These are phyloP conservation scores for Yarrowia divulgata DNA, from an alignment of 805 yeast species.

Conservation along the genomic window DNA sequence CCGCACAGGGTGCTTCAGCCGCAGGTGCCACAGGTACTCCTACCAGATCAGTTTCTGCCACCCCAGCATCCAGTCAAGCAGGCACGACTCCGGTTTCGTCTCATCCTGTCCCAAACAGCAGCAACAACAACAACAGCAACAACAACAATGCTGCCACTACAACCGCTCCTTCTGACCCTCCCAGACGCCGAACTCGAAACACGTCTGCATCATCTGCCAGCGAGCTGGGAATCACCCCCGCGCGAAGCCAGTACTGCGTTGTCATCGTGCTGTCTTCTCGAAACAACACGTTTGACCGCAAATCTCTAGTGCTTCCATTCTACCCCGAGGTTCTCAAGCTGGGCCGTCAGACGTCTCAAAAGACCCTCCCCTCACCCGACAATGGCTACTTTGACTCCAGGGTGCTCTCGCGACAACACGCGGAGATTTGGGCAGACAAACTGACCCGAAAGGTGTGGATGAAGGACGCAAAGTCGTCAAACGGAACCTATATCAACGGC, in stretches of 20 bases:
- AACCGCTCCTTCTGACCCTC: conserved; percentile 2
- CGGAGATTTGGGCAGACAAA: conserved; percentile 80
- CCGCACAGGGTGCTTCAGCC: too few relatives aligned
- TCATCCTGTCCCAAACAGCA: neutral
- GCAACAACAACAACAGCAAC: neutral
- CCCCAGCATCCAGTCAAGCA: neutral
- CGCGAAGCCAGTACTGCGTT: conserved; percentile 51
- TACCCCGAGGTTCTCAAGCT: conserved; percentile 83
- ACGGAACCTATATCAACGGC: conserved; percentile 92
- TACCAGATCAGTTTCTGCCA: conserved; percentile 1
- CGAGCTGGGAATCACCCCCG: conserved; percentile 34
- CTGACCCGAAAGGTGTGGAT: conserved; percentile 70
- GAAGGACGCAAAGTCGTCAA: conserved; percentile 86
- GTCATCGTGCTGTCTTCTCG: conserved; percentile 75
- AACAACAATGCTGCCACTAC: neutral
- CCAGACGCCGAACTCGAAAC: conserved; percentile 25
- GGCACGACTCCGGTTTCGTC: neutral
- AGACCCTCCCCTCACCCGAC: conserved; percentile 62
- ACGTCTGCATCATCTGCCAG: conserved; percentile 32
- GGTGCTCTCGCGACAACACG: conserved; percentile 92
- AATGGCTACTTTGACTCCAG: conserved; percentile 96
- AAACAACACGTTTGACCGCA: conserved; percentile 82
- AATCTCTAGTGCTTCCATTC: conserved; percentile 78
- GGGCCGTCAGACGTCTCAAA: conserved; percentile 80
- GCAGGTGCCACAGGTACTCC: neutral